phyloP scores from a whole-genome alignment of 495 filamentous ascomycete species.

The Pyronema omphalodes region DNA sequence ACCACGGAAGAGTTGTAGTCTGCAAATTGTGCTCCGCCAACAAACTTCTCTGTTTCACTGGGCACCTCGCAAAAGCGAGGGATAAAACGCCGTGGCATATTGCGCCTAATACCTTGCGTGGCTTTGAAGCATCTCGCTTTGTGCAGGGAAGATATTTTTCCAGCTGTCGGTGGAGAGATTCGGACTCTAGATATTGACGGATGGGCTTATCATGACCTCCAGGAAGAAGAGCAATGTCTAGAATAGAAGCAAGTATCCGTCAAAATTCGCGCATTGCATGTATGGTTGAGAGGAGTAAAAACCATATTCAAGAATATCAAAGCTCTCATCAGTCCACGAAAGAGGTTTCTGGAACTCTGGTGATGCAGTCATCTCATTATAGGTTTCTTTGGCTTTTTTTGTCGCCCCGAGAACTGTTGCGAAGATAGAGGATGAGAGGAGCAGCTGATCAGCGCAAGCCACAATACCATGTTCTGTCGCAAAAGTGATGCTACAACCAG shows the following conservation, averaged over 20 bases:
- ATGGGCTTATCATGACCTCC: conserved; percentile 19
- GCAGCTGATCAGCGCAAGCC: conserved; percentile 9
- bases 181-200: conserved; percentile 15
- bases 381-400: neutral
- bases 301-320: conserved; percentile 14
- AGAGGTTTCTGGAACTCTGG: conserved; percentile 8
- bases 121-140: neutral
- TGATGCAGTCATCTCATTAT: conserved; percentile 11
- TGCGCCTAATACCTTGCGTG: conserved; percentile 12
- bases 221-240: conserved; percentile 10
- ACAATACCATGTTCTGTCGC: conserved; percentile 11
- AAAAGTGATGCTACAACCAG: conserved; percentile 12
- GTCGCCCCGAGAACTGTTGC: conserved; percentile 3
- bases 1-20: conserved; percentile 16
- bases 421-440: conserved; percentile 7
- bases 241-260: neutral
- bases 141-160: conserved; percentile 1
- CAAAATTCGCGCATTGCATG: neutral
- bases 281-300: neutral
- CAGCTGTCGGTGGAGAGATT: conserved; percentile 7
- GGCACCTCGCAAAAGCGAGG: conserved; percentile 7
- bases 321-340: conserved; percentile 4
- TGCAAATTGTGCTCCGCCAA: conserved; percentile 9
- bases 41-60: neutral
- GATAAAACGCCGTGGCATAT: conserved; percentile 15